Percentiles rank a stretch among this genome's conserved stretches.
These are phyloP conservation scores for Phlegmacium glaucopus DNA, from an alignment of 768 basidiomycete genomes.

Conservation along the genomic window DNA sequence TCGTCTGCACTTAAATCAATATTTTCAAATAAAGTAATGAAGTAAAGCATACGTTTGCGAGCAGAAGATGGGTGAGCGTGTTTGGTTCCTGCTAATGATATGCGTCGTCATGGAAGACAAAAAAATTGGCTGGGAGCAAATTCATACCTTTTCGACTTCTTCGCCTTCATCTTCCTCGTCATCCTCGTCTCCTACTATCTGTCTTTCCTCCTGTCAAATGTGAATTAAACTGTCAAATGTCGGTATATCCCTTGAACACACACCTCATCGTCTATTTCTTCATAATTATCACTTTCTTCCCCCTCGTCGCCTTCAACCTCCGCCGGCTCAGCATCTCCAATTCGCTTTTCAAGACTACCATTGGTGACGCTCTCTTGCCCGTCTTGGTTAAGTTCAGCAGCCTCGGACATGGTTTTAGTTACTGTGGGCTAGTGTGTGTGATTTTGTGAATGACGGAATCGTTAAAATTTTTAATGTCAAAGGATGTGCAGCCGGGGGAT, in stretches of 20 bases:
- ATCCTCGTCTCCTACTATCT: constrained; percentile 20
- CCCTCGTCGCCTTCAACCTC: constrained; percentile 15
- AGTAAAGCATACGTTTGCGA: constrained; percentile 23
- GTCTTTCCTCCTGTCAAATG: constrained; percentile 16
- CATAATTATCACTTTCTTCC: constrained; percentile 27
- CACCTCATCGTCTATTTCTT: constrained; percentile 22
- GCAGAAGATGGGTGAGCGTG: constrained; percentile 25
- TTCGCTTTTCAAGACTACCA: background rate
- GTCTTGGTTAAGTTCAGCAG: background rate
- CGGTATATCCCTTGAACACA: constrained; percentile 2
- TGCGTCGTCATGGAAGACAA: background rate
- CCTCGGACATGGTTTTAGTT: background rate
- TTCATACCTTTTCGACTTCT: constrained; percentile 6
- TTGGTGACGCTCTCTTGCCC: constrained; percentile 3
- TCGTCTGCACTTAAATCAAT: background rate
- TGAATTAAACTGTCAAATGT: background rate
- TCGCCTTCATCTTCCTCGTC: constrained; percentile 24
- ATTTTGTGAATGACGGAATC: constrained; percentile 5
- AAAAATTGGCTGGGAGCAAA: background rate
- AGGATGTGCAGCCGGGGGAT: background rate
- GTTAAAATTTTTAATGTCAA: background rate
- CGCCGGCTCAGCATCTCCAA: background rate
- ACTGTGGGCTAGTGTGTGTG: background rate
- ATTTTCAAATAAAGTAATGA: background rate
- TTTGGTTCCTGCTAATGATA: constrained; percentile 9